Percentiles rank a stretch among this genome's conserved stretches.
These are phyloP conservation scores for Verticillium tricorpus DNA, from an alignment of 2,329 filamentous ascomycete genomes.

Conservation along the genomic window DNA sequence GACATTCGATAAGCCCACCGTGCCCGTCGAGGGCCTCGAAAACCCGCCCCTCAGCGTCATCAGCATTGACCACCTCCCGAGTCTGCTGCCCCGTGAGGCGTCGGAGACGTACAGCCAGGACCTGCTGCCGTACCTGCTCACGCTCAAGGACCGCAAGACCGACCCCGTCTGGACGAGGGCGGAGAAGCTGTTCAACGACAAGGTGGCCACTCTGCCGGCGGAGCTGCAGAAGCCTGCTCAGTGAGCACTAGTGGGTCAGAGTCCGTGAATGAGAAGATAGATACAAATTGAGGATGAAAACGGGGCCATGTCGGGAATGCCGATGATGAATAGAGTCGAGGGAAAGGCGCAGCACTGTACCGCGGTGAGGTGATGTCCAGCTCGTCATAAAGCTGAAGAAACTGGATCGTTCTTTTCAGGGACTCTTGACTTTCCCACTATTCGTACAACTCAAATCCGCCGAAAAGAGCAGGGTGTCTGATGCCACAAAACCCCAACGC, in stretches of 20 bases:
- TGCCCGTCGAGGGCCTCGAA: slow-evolving; percentile 60
- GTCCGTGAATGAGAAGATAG: neutral
- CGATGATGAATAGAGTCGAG: neutral
- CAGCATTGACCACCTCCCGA: slow-evolving; percentile 81
- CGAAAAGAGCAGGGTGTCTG: slow-evolving; percentile 11
- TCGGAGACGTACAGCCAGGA: slow-evolving; percentile 79
- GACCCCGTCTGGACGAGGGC: slow-evolving; percentile 80
- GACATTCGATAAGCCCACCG: slow-evolving; percentile 84
- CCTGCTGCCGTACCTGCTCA: slow-evolving; percentile 71
- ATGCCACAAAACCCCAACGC: slow-evolving; percentile 10
- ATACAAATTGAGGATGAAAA: neutral
- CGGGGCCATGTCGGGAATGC: neutral
- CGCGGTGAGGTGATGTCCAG: neutral
- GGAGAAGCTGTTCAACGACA: slow-evolving; percentile 78
- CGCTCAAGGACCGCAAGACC: slow-evolving; percentile 69
- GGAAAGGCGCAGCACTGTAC: neutral
- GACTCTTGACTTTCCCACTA: neutral
- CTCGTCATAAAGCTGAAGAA: neutral
- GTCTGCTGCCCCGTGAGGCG: slow-evolving; percentile 78
- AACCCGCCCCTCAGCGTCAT: slow-evolving; percentile 70
- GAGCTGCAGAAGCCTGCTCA: slow-evolving; percentile 13
- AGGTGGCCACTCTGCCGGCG: slow-evolving; percentile 65
- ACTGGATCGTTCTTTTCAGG: neutral
- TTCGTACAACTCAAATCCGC: neutral
- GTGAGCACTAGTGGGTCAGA: neutral